Conservation (phyloP, 2,329 filamentous ascomycete genomes). For the Tolypocladium ophioglossoides region DNA sequence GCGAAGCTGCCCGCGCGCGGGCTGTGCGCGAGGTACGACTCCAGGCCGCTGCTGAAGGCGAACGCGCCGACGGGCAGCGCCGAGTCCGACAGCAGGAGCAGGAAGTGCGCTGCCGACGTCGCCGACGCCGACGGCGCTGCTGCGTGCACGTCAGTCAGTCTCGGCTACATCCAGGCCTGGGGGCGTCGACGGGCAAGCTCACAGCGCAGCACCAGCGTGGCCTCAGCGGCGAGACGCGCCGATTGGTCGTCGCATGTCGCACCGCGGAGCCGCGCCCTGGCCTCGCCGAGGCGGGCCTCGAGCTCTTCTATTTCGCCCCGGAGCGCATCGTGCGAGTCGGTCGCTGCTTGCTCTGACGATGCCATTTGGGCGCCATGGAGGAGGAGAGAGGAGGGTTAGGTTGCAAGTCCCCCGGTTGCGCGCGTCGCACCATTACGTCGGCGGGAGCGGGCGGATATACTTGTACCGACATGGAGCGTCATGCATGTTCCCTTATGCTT, state of each 20-base stretch:
- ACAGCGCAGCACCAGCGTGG: neutral
- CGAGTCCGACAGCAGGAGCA: conserved; percentile 71
- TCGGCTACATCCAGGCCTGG: neutral
- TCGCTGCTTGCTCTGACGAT: conserved; percentile 14
- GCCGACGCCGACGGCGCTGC: conserved; percentile 2
- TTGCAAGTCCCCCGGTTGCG: neutral
- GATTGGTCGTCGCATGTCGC: neutral
- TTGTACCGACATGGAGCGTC: neutral
- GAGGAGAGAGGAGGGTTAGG: neutral
- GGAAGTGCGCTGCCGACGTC: conserved; percentile 42
- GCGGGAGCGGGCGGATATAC: neutral
- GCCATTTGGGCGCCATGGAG: conserved; percentile 4
- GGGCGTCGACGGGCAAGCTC: neutral
- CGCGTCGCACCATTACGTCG: neutral
- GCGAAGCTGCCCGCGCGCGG: conserved; percentile 36
- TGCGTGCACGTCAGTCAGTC: neutral
- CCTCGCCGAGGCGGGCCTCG: conserved; percentile 38
- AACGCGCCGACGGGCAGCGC: conserved; percentile 78
- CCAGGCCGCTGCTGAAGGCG: conserved; percentile 72
- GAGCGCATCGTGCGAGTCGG: conserved; percentile 17
- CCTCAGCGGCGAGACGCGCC: neutral
- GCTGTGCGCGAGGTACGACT: conserved; percentile 67
- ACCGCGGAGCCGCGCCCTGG: conserved; percentile 29
- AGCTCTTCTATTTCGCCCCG: conserved; percentile 48
- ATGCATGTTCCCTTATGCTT: neutral